phyloP scores from a whole-genome alignment of 768 basidiomycete species.

The Porphyrellus cyaneotinctus region DNA sequence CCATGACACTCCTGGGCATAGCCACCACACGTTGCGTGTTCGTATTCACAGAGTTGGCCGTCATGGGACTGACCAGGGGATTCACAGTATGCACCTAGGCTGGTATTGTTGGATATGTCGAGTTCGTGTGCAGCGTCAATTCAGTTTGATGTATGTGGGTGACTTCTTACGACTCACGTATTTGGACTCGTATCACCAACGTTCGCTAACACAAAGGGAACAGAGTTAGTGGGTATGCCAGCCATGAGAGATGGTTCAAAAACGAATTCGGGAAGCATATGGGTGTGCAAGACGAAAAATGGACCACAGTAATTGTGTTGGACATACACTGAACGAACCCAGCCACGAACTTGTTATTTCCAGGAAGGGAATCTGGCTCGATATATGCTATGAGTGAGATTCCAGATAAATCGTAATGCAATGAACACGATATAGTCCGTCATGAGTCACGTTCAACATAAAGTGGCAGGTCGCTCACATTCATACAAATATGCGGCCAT shows the following conservation, averaged over 20 bases:
- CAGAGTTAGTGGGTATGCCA: not conserved
- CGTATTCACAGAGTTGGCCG: constrained; percentile 63
- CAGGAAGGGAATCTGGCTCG: constrained; percentile 64
- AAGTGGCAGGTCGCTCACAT: constrained; percentile 36
- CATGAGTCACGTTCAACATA: not conserved
- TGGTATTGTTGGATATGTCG: constrained; percentile 25
- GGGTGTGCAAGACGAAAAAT: too few species aligned
- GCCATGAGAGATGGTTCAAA: not conserved
- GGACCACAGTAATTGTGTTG: not conserved
- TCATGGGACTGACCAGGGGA: constrained; percentile 66
- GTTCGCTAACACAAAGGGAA: constrained; percentile 47
- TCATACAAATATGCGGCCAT: constrained; percentile 83
- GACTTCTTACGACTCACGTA: constrained; percentile 46
- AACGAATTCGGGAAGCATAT: too few species aligned
- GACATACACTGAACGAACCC: constrained; percentile 68
- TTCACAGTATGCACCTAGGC: constrained; percentile 70
- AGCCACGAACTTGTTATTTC: constrained; percentile 66
- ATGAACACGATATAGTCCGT: not conserved
- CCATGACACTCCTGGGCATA: constrained; percentile 66
- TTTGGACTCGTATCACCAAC: constrained; percentile 80
- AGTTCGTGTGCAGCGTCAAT: not conserved
- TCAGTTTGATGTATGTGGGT: not conserved
- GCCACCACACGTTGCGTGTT: constrained; percentile 73
- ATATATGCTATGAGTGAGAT: constrained; percentile 42
- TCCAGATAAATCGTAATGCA: not conserved